These are phyloP conservation scores for Solanum sparsipilum DNA, from an alignment of 257 asterid genomes.

Conservation along the genomic window DNA sequence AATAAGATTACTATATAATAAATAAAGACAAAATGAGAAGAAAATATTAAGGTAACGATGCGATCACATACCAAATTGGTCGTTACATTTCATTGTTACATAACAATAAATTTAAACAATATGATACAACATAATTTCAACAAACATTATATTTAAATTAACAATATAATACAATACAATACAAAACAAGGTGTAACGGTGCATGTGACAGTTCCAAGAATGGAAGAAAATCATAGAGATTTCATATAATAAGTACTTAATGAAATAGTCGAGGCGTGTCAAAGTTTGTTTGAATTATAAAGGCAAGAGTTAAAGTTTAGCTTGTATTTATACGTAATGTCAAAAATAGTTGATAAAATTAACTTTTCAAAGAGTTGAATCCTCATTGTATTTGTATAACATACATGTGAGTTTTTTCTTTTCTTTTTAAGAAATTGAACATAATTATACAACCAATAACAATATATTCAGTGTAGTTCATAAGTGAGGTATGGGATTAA, in stretches of 20 bases:
- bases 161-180: no score
- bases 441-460: neutral
- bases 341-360: neutral
- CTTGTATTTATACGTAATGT: neutral
- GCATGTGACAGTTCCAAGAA: neutral
- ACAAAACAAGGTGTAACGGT: neutral
- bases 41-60: neutral
- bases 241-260: neutral
- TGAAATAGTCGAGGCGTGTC: neutral
- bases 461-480: neutral
- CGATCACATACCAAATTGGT: no score
- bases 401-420: neutral
- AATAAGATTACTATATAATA: no score
- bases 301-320: neutral
- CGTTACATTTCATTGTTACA: neutral
- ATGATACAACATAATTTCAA: no score
- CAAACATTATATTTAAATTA: no score
- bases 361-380: neutral
- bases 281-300: neutral
- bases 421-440: neutral
- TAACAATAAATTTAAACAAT: neutral
- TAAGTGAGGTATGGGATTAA: neutral
- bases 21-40: no score
- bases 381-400: neutral
- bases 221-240: neutral